Percentiles rank a stretch among this genome's conserved stretches.
phyloP scores from a whole-genome alignment of 2,329 filamentous ascomycete species.

The Dothideomycetidae sp. region DNA sequence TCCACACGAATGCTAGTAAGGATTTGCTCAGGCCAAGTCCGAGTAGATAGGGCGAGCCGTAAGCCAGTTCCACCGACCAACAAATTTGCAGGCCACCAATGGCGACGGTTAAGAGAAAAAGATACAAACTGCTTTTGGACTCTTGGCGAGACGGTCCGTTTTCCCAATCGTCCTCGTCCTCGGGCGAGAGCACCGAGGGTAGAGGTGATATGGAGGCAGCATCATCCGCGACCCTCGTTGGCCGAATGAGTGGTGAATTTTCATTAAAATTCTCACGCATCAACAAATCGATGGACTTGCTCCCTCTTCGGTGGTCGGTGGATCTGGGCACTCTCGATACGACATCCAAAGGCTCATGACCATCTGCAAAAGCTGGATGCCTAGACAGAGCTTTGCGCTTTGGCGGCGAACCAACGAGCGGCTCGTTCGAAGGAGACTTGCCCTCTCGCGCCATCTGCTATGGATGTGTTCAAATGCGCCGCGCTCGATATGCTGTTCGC shows the following conservation, averaged over 20 bases:
- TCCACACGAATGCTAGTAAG: slow-evolving; percentile 38
- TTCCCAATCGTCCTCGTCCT: slow-evolving; percentile 23
- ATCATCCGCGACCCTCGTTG: slow-evolving; percentile 7
- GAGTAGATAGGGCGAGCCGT: slow-evolving; percentile 55
- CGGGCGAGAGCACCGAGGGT: slow-evolving; percentile 12
- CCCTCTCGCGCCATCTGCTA: slow-evolving; percentile 1
- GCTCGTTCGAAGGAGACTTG: slow-evolving; percentile 8
- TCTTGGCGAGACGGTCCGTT: slow-evolving; percentile 37
- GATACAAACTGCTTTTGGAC: slow-evolving; percentile 71
- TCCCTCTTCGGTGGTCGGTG: not conserved
- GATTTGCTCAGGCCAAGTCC: slow-evolving; percentile 40
- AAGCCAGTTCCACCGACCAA: slow-evolving; percentile 89
- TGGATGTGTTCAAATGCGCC: too few species aligned
- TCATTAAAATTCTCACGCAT: slow-evolving; percentile 16
- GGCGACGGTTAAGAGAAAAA: slow-evolving; percentile 72
- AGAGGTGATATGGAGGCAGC: slow-evolving; percentile 10
- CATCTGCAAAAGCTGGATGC: not conserved
- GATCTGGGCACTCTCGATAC: not conserved
- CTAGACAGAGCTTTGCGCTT: not conserved
- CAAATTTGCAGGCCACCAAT: slow-evolving; percentile 85
- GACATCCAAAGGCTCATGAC: not conserved
- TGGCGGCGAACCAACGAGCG: not conserved
- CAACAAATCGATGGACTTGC: slow-evolving; percentile 8
- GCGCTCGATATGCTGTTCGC: too few species aligned
- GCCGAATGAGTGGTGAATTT: slow-evolving; percentile 19